Base-by-base conservation (phyloP, 805 yeast species). In the Metschnikowia amazonensis region DNA sequence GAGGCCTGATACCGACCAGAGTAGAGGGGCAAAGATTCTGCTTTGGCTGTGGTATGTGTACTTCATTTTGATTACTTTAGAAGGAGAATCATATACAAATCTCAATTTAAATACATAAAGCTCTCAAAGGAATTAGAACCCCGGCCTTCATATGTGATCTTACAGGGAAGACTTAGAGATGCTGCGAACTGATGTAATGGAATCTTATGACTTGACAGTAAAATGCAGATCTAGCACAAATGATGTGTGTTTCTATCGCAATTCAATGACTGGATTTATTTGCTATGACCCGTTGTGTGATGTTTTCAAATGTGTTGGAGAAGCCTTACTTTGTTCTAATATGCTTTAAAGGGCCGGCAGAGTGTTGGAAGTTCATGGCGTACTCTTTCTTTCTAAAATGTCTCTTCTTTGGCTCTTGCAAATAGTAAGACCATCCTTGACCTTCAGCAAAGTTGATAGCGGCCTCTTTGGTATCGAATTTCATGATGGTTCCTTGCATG, bases 391-490 rank as follows among this genome's bases (percentile, higher is more conserved):
- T 78, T 61, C 81, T 76, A 69, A 87, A 84, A 49, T 76, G 80
- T 61, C 89, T 82, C 58, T 70, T 69, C 62, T 86, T 83, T 45
- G 95, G 95, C 65, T 86, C 94, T 64, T 84, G 88, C 49, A 87
- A 79, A 58, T 83, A 84, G 62, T 80, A 86, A 53, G 82, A 82
- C 92, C 94, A 87, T 21, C 92, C 95, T 64, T 87, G 92, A 48
- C 86, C 83, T 54, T 80, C 77, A 9, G 95, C 95, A 65, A 87
- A 87, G 46, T 77, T 76, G 48, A 84, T 71, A 29, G 96, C 96
- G 33, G 86, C 78, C 39, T 87, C 92, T 65, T 79, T 82, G 42
- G 82, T 71, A 59, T 81, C 84, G 63, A 87, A 87, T 62, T 81
- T 81, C 73, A 87, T 66, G 60, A 77, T 77, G 7, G 92, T 83